Conservation (phyloP, 164 flowering plant genomes). For the Pachysandra terminalis region DNA sequence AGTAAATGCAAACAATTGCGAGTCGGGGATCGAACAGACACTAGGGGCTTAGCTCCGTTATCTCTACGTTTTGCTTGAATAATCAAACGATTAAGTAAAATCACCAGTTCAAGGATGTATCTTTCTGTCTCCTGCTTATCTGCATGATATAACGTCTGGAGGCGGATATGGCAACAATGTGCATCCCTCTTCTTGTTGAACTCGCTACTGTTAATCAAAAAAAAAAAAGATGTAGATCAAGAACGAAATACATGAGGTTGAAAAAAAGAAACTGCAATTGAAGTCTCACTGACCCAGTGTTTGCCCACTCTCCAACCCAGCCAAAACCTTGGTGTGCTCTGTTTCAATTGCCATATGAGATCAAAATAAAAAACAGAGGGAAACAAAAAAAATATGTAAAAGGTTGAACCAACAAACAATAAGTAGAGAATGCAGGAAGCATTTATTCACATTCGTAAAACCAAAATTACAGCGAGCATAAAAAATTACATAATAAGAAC, state of each 20-base stretch:
- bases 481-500: too few relatives aligned
- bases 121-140: conserved; percentile 50
- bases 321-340: conserved; percentile 90
- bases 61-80: conserved; percentile 40
- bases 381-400: background rate
- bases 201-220: conserved; percentile 38
- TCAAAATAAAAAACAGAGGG: background rate
- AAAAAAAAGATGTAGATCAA: too few relatives aligned
- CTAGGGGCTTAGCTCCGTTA: conserved; percentile 29
- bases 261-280: background rate
- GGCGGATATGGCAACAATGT: conserved; percentile 35
- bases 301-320: conserved; percentile 92
- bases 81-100: conserved; percentile 59
- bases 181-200: conserved; percentile 37
- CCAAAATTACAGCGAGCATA: background rate
- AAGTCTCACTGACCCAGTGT: conserved; percentile 45
- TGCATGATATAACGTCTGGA: conserved; percentile 76
- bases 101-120: conserved; percentile 56
- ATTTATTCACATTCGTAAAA: background rate
- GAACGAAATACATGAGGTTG: too few relatives aligned
- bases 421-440: background rate
- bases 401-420: background rate
- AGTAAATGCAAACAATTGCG: conserved; percentile 19
- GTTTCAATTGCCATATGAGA: conserved; percentile 17
- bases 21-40: conserved; percentile 36